These are phyloP conservation scores for Microsporum audouinii DNA, from an alignment of 2,329 filamentous ascomycete genomes.

Conservation along the genomic window DNA sequence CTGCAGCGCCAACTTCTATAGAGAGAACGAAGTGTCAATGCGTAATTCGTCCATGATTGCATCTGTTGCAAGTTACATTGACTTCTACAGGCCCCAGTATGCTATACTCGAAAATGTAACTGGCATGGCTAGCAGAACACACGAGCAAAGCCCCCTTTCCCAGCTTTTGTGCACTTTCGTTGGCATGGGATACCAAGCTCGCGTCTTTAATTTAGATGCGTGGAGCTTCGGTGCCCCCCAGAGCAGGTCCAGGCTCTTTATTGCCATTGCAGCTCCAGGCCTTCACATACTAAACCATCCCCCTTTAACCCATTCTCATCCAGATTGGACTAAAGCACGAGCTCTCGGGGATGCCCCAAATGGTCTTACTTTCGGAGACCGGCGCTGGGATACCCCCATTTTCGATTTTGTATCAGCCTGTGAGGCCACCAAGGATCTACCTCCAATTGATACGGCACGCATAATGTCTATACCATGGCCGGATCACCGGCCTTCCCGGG, in stretches of 20 bases:
- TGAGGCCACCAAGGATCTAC: constrained; percentile 50
- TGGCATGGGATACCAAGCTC: constrained; percentile 64
- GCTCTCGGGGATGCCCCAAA: constrained; percentile 50
- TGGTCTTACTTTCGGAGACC: constrained; percentile 47
- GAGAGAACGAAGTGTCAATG: constrained; percentile 43
- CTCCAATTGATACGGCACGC: constrained; percentile 50
- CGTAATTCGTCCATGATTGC: constrained; percentile 68
- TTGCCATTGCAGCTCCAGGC: constrained; percentile 59
- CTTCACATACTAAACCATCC: constrained; percentile 47
- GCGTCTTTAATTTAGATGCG: constrained; percentile 56
- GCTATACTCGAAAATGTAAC: constrained; percentile 68
- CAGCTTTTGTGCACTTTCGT: constrained; percentile 63
- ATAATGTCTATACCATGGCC: constrained; percentile 53
- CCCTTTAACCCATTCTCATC: constrained; percentile 52
- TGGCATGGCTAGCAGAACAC: constrained; percentile 46
- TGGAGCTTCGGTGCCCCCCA: constrained; percentile 59
- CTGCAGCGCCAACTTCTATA: constrained; percentile 51
- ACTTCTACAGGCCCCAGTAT: constrained; percentile 64
- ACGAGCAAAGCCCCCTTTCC: constrained; percentile 53
- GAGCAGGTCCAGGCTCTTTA: constrained; percentile 54
- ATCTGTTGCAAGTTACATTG: constrained; percentile 61
- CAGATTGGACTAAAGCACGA: constrained; percentile 22
- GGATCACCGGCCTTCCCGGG: constrained; percentile 50
- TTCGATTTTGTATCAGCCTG: constrained; percentile 47
- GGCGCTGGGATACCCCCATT: constrained; percentile 39